Conservation (phyloP, 768 basidiomycete genomes). For the Calocybe cyanea region DNA sequence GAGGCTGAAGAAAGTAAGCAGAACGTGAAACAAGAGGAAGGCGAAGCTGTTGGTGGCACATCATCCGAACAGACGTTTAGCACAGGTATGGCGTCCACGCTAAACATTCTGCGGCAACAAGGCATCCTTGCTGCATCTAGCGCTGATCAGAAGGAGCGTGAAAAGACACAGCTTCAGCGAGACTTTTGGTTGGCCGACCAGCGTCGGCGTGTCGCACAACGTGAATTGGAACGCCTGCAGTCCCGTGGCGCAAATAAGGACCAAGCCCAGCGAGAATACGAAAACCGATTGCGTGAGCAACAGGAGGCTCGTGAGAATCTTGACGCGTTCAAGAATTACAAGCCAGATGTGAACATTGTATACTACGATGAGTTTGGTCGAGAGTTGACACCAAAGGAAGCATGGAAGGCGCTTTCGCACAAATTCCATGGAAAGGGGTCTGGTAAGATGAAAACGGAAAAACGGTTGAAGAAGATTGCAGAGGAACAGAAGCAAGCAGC, state of each 20-base stretch:
- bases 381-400: constrained; percentile 85
- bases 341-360: constrained; percentile 93
- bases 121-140: constrained; percentile 73
- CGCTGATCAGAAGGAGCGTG: constrained; percentile 69
- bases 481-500: constrained; percentile 93
- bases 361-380: constrained; percentile 98
- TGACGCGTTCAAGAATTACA: constrained; percentile 89
- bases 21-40: constrained; percentile 19
- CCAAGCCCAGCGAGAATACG: constrained; percentile 91
- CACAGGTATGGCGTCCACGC: constrained; percentile 82
- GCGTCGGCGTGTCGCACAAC: constrained; percentile 66
- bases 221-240: constrained; percentile 76
- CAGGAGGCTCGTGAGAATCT: constrained; percentile 81
- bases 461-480: constrained; percentile 93
- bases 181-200: constrained; percentile 91
- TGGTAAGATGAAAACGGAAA: constrained; percentile 96
- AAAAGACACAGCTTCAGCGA: constrained; percentile 76
- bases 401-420: constrained; percentile 97
- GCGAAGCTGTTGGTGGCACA: constrained; percentile 51
- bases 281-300: constrained; percentile 88
- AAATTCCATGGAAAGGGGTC: constrained; percentile 98
- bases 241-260: constrained; percentile 82
- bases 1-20: constrained; percentile 50
- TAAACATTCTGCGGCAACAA: constrained; percentile 86
- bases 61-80: constrained; percentile 76